Percentiles rank a stretch among this genome's conserved stretches.
phyloP scores from a whole-genome alignment of 2,329 filamentous ascomycete species.

The Coniochaeta sp. region DNA sequence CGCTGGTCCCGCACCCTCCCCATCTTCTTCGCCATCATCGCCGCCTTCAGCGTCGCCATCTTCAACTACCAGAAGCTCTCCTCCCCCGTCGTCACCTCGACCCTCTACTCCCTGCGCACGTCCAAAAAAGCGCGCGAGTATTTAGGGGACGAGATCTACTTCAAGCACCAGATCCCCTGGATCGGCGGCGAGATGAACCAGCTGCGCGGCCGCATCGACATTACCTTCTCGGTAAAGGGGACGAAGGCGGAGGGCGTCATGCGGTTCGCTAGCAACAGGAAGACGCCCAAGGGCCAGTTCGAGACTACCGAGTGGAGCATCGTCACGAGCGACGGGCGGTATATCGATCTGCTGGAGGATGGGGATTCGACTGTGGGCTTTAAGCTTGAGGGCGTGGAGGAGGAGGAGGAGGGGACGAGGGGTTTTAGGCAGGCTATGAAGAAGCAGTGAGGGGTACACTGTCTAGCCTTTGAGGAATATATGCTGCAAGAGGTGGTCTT shows the following conservation, averaged over 20 bases:
- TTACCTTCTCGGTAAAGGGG: slow-evolving; percentile 80
- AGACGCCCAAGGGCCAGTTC: slow-evolving; percentile 56
- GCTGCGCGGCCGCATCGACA: slow-evolving; percentile 83
- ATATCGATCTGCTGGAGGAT: slow-evolving; percentile 68
- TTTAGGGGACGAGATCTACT: slow-evolving; percentile 84
- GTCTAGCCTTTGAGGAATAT: too few relatives aligned
- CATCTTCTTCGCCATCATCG: slow-evolving; percentile 68
- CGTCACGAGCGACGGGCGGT: slow-evolving; percentile 51
- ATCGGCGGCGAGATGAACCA: slow-evolving; percentile 87
- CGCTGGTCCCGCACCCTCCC: slow-evolving; percentile 70
- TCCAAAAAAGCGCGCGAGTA: slow-evolving; percentile 65
- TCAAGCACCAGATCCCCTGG: slow-evolving; percentile 72
- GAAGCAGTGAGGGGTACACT: slow-evolving; percentile 17
- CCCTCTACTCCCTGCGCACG: slow-evolving; percentile 85
- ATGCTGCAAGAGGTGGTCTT: too few relatives aligned
- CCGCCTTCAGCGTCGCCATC: slow-evolving; percentile 70
- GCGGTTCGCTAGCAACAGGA: slow-evolving; percentile 71
- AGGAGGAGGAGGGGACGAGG: slow-evolving; percentile 23
- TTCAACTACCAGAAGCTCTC: slow-evolving; percentile 99
- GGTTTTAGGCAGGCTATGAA: slow-evolving; percentile 45
- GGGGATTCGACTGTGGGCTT: slow-evolving; percentile 58
- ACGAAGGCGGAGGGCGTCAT: slow-evolving; percentile 65
- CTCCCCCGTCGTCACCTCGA: slow-evolving; percentile 78
- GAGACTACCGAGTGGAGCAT: slow-evolving; percentile 89
- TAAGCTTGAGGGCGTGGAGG: slow-evolving; percentile 10